Base-by-base conservation (phyloP, 768 basidiomycete genomes). In the Daedaleopsis sinensis region DNA sequence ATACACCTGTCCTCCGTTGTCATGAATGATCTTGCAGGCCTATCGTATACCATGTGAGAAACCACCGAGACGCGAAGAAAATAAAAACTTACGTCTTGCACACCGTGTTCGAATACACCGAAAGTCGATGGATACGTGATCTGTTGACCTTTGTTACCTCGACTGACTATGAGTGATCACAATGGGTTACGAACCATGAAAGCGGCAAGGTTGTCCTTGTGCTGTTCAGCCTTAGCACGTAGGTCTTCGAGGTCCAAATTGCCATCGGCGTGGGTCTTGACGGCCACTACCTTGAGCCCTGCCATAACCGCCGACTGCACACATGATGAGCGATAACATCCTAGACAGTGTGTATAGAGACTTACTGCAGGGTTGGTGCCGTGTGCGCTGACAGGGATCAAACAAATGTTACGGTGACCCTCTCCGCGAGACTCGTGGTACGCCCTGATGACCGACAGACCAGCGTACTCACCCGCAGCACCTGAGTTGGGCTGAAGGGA, bases 401-500 rank as follows among this genome's bases (percentile, higher is more conserved):
- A 76, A 72, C 95, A 98, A 52, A 98, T 84, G 72, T 98, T 85
- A 48, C 97, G 87, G 65, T 96, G 86, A 1, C 80, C 82, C 68
- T 98, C 88, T 36, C 91, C 91, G 21, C 89, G 87, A 55, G 93
- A 91, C 71, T 91, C 89, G 70, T 98, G 94, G 75, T 95, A 99
- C 11, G 96, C 96, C 51, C 90, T 86, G 70, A 99, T 98, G 62
- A 98, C 90, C 54, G 85, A 89, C 21, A 99, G 83, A n/a, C 97
- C 97, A 36, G 97, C 85, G 69, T 96, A 99, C 77, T 99, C 97
- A 27, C 97, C 97, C 62, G 95, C 93, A 18, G 97, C 97, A 47
- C 97, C 97, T 15, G 97, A 98, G 76, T 99, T 99, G 38, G 97
- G 97, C 73, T 99, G 97, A n/a, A 99, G 83, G 0, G 94, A 96